Conservation (phyloP, 257 asterid species). For the Capsicum chinense region DNA sequence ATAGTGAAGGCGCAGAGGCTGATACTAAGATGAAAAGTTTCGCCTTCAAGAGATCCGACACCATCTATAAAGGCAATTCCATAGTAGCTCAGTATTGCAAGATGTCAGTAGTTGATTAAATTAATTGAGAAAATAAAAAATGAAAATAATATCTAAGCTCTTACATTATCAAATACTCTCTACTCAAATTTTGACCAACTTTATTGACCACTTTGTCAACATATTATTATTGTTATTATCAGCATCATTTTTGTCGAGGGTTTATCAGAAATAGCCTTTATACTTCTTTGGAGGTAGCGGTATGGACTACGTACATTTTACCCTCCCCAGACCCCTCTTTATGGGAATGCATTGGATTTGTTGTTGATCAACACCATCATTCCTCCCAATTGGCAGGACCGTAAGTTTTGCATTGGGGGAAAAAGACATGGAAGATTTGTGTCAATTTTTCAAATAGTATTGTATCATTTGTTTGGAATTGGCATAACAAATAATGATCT, state of each 20-base stretch:
- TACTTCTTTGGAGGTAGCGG: no score
- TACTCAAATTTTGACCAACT: no score
- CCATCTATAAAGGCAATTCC: slow-evolving; percentile 70
- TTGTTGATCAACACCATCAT: not conserved
- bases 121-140: no score
- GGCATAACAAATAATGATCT: not conserved
- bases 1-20: slow-evolving; percentile 46
- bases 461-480: not conserved
- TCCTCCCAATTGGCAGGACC: not conserved
- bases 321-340: no score
- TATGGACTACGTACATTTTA: no score
- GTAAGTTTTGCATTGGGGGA: not conserved
- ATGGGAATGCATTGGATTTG: not conserved
- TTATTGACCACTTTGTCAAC: no score
- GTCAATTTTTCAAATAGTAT: not conserved
- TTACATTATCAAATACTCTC: no score
- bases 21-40: slow-evolving; percentile 81
- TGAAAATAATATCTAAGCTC: no score
- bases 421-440: not conserved
- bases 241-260: no score
- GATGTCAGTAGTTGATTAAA: no score
- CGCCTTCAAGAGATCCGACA: slow-evolving; percentile 85
- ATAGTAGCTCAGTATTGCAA: slow-evolving; percentile 51
- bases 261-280: no score
- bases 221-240: no score